A percentile compares a stretch with the other conserved stretches of the same genome.
phyloP scores from a whole-genome alignment of 2,329 filamentous ascomycete species.

The Penicillium decumbens region DNA sequence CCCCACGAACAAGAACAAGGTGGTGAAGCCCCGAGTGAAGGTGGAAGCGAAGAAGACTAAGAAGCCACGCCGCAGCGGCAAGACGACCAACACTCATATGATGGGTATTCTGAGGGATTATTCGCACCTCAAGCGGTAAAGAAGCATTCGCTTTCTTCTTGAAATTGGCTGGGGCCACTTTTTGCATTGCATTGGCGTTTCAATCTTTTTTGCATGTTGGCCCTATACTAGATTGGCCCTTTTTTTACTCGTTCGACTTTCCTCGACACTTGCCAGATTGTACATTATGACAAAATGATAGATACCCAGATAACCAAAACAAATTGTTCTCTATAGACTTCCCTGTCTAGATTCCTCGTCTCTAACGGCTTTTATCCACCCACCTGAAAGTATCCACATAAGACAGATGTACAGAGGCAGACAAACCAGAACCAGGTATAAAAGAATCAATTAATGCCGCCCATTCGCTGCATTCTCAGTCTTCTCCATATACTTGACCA shows the following conservation, averaged over 20 bases:
- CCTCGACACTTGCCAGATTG: conserved; percentile 2
- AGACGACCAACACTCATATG: conserved; percentile 88
- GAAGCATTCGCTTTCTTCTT: background rate
- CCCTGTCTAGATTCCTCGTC: background rate
- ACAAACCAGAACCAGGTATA: conserved; percentile 1
- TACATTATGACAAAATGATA: conserved; percentile 19
- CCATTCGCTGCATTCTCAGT: conserved; percentile 55
- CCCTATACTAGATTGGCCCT: background rate
- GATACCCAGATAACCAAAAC: conserved; percentile 18
- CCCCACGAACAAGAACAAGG: conserved; percentile 76
- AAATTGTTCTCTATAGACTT: background rate
- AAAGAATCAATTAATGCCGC: conserved; percentile 25
- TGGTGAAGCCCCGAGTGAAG: conserved; percentile 54
- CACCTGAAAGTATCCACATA: conserved; percentile 12
- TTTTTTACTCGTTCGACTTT: background rate
- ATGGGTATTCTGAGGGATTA: conserved; percentile 73
- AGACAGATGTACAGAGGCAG: conserved; percentile 13
- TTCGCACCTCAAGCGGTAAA: conserved; percentile 44
- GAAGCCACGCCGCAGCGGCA: conserved; percentile 68
- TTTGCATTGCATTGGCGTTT: conserved; percentile 24
- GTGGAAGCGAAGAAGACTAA: conserved; percentile 66
- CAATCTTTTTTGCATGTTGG: background rate
- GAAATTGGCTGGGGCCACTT: background rate
- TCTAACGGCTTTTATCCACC: conserved; percentile 8
- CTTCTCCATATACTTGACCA: conserved; percentile 74